A percentile compares a stretch with the other conserved stretches of the same genome.
These are phyloP conservation scores for Plasmodium malariae DNA, from an alignment of 169 alveolate species.

Conservation along the genomic window DNA sequence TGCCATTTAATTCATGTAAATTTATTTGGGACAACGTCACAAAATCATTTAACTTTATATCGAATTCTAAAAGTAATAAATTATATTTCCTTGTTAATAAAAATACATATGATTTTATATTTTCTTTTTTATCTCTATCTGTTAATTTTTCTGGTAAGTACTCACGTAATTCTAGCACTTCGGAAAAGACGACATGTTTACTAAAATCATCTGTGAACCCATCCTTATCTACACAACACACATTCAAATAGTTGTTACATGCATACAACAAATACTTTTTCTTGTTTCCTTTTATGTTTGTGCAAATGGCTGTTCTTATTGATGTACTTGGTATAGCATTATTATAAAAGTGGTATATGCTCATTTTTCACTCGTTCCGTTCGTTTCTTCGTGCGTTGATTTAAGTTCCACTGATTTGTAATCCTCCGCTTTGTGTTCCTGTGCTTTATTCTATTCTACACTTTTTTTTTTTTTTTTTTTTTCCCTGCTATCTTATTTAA, in stretches of 20 bases:
- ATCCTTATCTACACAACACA: conserved; percentile 49
- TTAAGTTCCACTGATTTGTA: background rate
- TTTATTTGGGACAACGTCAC: conserved; percentile 35
- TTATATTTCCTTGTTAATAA: conserved; percentile 43
- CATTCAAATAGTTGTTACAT: conserved; percentile 37
- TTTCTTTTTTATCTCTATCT: conserved; percentile 18
- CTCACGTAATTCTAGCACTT: conserved; percentile 46
- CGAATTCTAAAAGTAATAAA: conserved; percentile 35
- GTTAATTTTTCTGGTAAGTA: conserved; percentile 64
- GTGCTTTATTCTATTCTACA: background rate
- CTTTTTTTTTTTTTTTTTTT: conserved; percentile 2
- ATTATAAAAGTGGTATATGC: conserved; percentile 47
- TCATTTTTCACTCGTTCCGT: conserved; percentile 9
- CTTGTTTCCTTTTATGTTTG: conserved; percentile 48
- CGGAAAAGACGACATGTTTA: conserved; percentile 46
- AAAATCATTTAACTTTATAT: conserved; percentile 45
- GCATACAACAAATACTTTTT: conserved; percentile 51
- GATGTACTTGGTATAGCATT: conserved; percentile 60
- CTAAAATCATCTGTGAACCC: conserved; percentile 49
- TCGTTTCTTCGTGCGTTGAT: background rate
- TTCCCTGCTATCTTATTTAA: conserved; percentile 1
- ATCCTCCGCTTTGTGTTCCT: background rate
- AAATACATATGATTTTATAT: conserved; percentile 57
- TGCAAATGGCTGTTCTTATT: conserved; percentile 42
- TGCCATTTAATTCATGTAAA: conserved; percentile 38